Percentiles rank a stretch among this genome's conserved stretches.
phyloP scores from a whole-genome alignment of 768 basidiomycete genomes.

The Pholiota microspora region DNA sequence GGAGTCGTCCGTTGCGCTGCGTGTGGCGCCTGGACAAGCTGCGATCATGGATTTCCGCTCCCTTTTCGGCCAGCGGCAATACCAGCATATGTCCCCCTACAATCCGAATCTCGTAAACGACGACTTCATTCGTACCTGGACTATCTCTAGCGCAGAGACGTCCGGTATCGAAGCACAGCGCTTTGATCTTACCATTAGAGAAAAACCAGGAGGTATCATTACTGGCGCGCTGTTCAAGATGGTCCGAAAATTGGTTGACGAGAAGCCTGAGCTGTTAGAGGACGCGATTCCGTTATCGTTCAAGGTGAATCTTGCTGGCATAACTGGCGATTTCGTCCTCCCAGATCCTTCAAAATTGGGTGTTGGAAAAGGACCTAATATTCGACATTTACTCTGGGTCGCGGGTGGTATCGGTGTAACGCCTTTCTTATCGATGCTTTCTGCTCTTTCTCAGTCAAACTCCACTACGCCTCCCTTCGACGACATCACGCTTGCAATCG shows the following conservation, averaged over 20 bases:
- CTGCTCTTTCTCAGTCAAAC: constrained; percentile 16
- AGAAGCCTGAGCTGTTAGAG: constrained; percentile 37
- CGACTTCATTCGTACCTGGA: constrained; percentile 66
- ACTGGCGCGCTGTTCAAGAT: constrained; percentile 55
- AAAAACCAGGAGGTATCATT: constrained; percentile 51
- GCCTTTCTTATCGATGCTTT: constrained; percentile 58
- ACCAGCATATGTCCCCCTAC: constrained; percentile 50
- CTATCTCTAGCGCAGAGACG: constrained; percentile 38
- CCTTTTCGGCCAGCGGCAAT: constrained; percentile 44
- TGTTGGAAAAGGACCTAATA: constrained; percentile 4
- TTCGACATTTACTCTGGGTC: constrained; percentile 45
- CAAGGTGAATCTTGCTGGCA: constrained; percentile 45
- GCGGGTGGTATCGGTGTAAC: constrained; percentile 67
- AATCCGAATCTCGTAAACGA: constrained; percentile 50
- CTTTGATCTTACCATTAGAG: constrained; percentile 50
- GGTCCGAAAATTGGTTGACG: constrained; percentile 36
- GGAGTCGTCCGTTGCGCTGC: constrained; percentile 30
- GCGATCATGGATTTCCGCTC: constrained; percentile 52
- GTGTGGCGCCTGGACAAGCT: constrained; percentile 47
- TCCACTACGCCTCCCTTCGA: constrained; percentile 24
- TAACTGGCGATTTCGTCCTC: constrained; percentile 48
- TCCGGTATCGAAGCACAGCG: constrained; percentile 6
- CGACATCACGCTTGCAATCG: constrained; percentile 47
- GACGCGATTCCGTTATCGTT: constrained; percentile 39
- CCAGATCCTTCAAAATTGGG: neutral